Evolutionary conservation across 2,329 filamentous ascomycete genomes (phyloP).

Genomic region (Sclerotinia trifoliorum): DNA sequence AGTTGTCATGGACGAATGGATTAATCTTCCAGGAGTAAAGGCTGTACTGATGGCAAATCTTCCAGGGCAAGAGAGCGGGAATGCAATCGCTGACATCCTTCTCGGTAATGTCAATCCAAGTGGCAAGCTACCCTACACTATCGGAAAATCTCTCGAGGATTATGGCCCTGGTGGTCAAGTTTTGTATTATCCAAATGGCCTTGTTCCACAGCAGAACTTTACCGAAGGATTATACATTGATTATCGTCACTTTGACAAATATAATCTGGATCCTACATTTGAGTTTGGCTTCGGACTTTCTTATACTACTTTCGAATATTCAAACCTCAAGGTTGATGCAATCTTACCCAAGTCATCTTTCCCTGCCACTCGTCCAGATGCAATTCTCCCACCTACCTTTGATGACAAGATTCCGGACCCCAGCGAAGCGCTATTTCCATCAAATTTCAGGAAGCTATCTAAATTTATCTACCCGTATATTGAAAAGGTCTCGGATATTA

Average conservation of each 20-base stretch:
- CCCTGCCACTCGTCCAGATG: slow-evolving; percentile 41
- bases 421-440: slow-evolving; percentile 54
- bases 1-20: slow-evolving; percentile 76
- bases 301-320: slow-evolving; percentile 62
- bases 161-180: slow-evolving; percentile 72
- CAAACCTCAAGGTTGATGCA: slow-evolving; percentile 46
- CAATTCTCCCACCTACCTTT: slow-evolving; percentile 49
- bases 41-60: slow-evolving; percentile 80
- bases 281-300: slow-evolving; percentile 83
- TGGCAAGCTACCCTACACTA: slow-evolving; percentile 81
- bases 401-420: slow-evolving; percentile 51
- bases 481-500: slow-evolving; percentile 40
- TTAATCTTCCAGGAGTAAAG: slow-evolving; percentile 73
- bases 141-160: slow-evolving; percentile 70
- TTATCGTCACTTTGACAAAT: slow-evolving; percentile 84
- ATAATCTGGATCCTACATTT: slow-evolving; percentile 71
- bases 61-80: slow-evolving; percentile 83
- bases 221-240: slow-evolving; percentile 82
- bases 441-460: slow-evolving; percentile 53
- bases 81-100: slow-evolving; percentile 75
- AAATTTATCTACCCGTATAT: slow-evolving; percentile 68
- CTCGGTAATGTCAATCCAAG: slow-evolving; percentile 72
- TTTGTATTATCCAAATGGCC: slow-evolving; percentile 65
- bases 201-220: slow-evolving; percentile 79
- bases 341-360: slow-evolving; percentile 42